Evolutionary conservation across 208 protist genomes (phyloP).

Genomic region (Tritrichomonas musculus): DNA sequence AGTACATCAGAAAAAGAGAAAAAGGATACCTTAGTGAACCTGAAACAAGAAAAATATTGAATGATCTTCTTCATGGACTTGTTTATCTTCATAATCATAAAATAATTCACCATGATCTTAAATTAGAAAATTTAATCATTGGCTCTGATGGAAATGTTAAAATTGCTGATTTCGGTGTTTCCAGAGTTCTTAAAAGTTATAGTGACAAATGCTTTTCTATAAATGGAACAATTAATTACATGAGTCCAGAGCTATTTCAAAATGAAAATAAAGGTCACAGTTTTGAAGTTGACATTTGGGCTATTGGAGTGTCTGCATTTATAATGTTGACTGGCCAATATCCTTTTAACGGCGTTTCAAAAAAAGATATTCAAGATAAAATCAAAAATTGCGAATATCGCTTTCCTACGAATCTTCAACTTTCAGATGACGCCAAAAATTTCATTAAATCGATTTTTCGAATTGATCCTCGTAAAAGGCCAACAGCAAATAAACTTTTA

Average conservation of each 20-base stretch:
- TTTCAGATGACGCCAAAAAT: not conserved
- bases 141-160: constrained; percentile 70
- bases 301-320: constrained; percentile 87
- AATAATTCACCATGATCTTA: constrained; percentile 92
- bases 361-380: too few relatives aligned
- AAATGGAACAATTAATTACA: constrained; percentile 14
- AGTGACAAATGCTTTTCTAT: constrained; percentile 69
- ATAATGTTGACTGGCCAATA: constrained; percentile 71
- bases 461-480: not conserved
- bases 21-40: not conserved
- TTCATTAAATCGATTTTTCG: not conserved
- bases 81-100: constrained; percentile 31
- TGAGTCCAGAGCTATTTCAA: not conserved
- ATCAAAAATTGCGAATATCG: not conserved
- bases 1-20: too few relatives aligned
- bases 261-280: constrained; percentile 73
- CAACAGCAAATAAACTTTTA: not conserved
- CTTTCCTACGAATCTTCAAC: not conserved
- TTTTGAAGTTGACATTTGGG: constrained; percentile 93
- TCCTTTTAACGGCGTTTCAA: constrained; percentile 78
- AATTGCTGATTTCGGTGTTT: constrained; percentile 83
- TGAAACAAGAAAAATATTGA: not conserved
- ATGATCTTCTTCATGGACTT: not conserved
- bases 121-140: constrained; percentile 87
- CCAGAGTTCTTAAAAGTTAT: constrained; percentile 69